phyloP scores from a whole-genome alignment of 2,329 filamentous ascomycete genomes.

The Tolypocladium cylindrosporum region DNA sequence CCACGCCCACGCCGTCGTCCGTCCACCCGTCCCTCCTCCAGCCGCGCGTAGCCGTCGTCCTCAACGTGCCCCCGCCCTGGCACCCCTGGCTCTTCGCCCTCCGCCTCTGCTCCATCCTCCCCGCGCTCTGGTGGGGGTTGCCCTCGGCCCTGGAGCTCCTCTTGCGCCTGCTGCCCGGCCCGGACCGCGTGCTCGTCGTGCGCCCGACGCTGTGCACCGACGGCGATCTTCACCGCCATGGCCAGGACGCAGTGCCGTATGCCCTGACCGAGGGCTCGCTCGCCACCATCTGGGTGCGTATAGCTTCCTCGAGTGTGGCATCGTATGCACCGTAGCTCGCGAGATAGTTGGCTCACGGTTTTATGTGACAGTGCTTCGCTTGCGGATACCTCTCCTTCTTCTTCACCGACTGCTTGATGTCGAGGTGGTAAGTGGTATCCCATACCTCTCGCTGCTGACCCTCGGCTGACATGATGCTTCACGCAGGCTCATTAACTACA shows the following conservation, averaged over 20 bases:
- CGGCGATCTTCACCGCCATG: neutral
- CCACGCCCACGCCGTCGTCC: constrained; percentile 2
- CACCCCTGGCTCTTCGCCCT: constrained; percentile 64
- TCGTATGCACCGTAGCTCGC: neutral
- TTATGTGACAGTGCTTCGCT: constrained; percentile 51
- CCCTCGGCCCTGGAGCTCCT: constrained; percentile 60
- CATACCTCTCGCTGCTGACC: neutral
- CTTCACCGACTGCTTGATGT: constrained; percentile 80
- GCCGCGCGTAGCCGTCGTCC: constrained; percentile 67
- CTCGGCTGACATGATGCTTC: neutral
- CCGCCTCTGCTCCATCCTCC: constrained; percentile 60
- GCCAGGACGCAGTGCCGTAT: constrained; percentile 18
- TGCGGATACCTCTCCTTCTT: constrained; percentile 73
- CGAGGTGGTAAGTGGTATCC: constrained; percentile 51
- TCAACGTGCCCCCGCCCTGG: constrained; percentile 64
- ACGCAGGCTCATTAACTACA: constrained; percentile 70
- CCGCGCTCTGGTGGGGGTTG: constrained; percentile 62
- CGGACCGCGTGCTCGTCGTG: constrained; percentile 18
- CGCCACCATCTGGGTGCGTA: constrained; percentile 63
- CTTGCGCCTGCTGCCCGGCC: constrained; percentile 44
- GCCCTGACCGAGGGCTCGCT: constrained; percentile 57
- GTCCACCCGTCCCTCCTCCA: constrained; percentile 45
- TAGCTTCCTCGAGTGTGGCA: neutral
- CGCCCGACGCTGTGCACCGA: constrained; percentile 3
- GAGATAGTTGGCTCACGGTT: neutral